These are phyloP conservation scores for Calendula officinalis DNA, from an alignment of 129 eudicot species.

Conservation along the genomic window DNA sequence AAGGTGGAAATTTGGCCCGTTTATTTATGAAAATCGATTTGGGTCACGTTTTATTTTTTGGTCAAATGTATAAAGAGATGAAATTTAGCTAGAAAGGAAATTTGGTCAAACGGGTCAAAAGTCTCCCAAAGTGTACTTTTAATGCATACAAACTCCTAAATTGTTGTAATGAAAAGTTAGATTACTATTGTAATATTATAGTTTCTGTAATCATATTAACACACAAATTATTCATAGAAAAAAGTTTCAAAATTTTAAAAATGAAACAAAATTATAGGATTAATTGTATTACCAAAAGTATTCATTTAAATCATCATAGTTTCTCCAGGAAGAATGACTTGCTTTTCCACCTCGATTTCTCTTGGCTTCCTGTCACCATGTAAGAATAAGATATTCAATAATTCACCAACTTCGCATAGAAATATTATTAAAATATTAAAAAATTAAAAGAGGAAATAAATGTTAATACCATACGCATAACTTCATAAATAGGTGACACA, in stretches of 20 bases:
- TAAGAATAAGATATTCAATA: slow-evolving; percentile 28
- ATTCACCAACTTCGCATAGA: slow-evolving; percentile 12
- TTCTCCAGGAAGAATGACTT: slow-evolving; percentile 98
- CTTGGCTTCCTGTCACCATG: slow-evolving; percentile 68
- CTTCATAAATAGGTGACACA: slow-evolving; percentile 87
- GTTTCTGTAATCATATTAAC: not conserved
- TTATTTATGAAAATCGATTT: not conserved
- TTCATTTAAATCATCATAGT: slow-evolving; percentile 95
- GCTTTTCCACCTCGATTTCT: slow-evolving; percentile 91
- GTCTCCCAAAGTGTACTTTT: not conserved
- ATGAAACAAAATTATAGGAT: not conserved
- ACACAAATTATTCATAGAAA: not conserved
- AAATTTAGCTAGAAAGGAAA: no score
- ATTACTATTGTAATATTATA: not conserved
- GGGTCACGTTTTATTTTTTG: not conserved
- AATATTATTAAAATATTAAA: not conserved
- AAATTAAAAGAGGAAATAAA: not conserved
- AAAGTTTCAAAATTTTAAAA: not conserved
- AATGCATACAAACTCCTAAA: not conserved
- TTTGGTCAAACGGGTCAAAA: not conserved
- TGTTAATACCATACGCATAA: slow-evolving; percentile 64
- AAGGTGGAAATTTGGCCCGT: not conserved
- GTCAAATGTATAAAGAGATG: no score
- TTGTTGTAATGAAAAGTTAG: not conserved
- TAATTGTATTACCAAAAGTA: slow-evolving; percentile 78